Conservation (phyloP, 2,329 filamentous ascomycete genomes). For the Epichloe gansuensis region DNA sequence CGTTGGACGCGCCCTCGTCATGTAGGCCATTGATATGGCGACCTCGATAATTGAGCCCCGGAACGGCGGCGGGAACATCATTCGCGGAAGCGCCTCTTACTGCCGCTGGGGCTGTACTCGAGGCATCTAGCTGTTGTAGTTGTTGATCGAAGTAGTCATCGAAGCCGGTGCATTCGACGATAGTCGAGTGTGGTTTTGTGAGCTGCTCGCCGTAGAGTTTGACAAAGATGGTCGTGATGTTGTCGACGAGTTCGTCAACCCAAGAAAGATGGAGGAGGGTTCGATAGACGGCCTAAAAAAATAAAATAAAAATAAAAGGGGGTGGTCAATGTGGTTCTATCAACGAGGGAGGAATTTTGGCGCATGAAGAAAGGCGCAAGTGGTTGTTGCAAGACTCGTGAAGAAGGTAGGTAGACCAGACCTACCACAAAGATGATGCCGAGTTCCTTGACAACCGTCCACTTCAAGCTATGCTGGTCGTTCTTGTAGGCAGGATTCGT, state of each 20-base stretch:
- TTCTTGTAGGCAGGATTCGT: conserved; percentile 68
- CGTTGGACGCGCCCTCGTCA: conserved; percentile 40
- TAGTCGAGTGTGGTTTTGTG: conserved; percentile 64
- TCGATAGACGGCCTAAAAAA: conserved; percentile 87
- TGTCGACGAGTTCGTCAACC: conserved; percentile 94
- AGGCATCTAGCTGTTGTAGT: conserved; percentile 64
- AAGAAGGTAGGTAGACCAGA: neutral
- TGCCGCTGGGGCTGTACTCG: conserved; percentile 24
- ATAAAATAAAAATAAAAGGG: neutral
- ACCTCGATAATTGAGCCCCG: conserved; percentile 29
- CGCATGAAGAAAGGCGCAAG: neutral
- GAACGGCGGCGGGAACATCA: conserved; percentile 17
- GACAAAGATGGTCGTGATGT: conserved; percentile 84
- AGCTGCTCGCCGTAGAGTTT: conserved; percentile 83
- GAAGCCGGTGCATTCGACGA: conserved; percentile 68
- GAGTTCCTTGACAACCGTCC: conserved; percentile 84
- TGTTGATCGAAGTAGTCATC: conserved; percentile 93
- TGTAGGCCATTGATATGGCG: conserved; percentile 22
- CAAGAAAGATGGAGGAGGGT: conserved; percentile 89
- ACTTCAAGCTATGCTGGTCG: conserved; percentile 91
- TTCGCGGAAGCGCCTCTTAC: conserved; percentile 11
- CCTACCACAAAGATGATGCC: conserved; percentile 86
- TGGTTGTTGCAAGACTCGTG: neutral
- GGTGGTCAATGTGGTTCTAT: too few species aligned
- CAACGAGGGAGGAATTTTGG: neutral